These are phyloP conservation scores for Fusarium agapanthi DNA, from an alignment of 2,329 filamentous ascomycete species.

Conservation along the genomic window DNA sequence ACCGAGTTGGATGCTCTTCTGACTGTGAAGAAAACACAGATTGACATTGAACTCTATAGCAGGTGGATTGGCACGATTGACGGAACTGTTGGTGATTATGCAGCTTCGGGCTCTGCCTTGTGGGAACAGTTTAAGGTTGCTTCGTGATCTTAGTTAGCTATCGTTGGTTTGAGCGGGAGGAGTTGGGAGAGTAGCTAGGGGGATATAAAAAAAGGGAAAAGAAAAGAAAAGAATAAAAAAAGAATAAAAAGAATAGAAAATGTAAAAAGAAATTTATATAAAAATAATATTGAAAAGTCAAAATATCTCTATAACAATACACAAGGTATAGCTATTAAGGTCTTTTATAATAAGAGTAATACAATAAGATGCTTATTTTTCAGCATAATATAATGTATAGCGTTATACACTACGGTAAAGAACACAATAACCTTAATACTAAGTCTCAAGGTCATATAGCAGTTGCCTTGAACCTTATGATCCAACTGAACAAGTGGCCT, in stretches of 20 bases:
- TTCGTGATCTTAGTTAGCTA: not conserved
- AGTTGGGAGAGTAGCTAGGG: rapidly evolving
- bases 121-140: not conserved
- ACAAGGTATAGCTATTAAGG: too few relatives aligned
- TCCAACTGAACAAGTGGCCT: too few relatives aligned
- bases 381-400: too few relatives aligned
- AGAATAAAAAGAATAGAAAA: not conserved
- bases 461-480: too few relatives aligned
- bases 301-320: too few relatives aligned
- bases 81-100: not conserved
- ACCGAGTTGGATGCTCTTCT: not conserved
- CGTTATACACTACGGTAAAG: too few relatives aligned
- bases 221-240: not conserved
- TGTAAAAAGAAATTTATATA: too few relatives aligned
- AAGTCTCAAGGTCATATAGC: too few relatives aligned
- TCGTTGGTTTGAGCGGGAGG: rapidly evolving
- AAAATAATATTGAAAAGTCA: too few relatives aligned
- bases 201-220: rapidly evolving
- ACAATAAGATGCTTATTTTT: too few relatives aligned
- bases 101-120: not conserved
- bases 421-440: too few relatives aligned
- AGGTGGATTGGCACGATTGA: not conserved
- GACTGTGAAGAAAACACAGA: not conserved
- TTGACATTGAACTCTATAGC: not conserved
- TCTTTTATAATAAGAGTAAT: too few relatives aligned